phyloP scores from a whole-genome alignment of 768 basidiomycete species.

The Mycena capillaripes region DNA sequence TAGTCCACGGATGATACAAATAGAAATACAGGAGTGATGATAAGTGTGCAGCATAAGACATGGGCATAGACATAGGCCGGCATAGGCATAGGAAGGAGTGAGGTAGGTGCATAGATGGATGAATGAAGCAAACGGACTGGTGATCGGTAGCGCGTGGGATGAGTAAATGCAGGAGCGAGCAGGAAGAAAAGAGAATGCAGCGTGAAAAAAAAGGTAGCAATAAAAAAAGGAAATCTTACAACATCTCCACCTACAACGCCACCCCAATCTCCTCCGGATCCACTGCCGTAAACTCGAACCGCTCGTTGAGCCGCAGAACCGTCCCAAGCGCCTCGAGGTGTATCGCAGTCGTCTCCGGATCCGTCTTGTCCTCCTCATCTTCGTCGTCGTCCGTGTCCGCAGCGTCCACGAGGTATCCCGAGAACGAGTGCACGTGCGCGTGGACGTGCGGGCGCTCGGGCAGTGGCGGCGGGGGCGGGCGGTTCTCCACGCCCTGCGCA shows the following conservation, averaged over 20 bases:
- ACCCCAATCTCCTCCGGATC: neutral
- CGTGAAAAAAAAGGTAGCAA: neutral
- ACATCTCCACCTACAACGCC: neutral
- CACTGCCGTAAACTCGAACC: neutral
- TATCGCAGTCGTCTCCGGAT: conserved; percentile 5
- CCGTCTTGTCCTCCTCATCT: conserved; percentile 16
- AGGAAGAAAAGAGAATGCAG: neutral
- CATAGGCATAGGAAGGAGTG: neutral
- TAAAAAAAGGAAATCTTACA: no score
- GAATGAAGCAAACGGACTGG: no score
- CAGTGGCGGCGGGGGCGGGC: neutral
- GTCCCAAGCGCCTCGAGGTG: neutral
- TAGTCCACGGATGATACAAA: no score
- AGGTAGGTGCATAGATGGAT: no score
- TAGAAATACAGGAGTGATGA: no score
- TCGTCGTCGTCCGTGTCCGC: conserved; percentile 5
- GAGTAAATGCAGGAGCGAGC: no score
- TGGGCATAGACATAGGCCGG: no score
- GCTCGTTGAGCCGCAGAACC: neutral
- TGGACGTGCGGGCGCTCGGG: neutral
- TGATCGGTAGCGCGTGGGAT: no score
- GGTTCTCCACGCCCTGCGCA: neutral
- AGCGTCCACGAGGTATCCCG: conserved; percentile 2
- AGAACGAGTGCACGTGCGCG: conserved; percentile 24
- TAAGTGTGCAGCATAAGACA: no score